Evolutionary conservation across 2,329 filamentous ascomycete species (phyloP), one percentile per base, ranked within the genome.

Genomic region (Ophiostoma tasmaniense): DNA sequence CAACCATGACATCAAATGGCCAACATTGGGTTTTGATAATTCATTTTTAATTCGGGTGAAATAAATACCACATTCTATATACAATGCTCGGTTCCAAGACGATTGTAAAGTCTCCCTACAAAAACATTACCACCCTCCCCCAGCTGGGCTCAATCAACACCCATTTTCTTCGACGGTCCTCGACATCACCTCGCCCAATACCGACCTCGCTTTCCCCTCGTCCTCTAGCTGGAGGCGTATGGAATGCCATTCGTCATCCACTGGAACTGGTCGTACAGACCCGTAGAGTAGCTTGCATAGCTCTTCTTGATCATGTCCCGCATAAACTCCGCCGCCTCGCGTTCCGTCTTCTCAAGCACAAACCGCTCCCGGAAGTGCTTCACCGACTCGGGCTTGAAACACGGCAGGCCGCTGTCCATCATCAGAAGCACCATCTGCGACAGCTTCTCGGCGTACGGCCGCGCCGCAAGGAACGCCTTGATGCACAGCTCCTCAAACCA

Each of bases 231-330:
- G 8, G 72, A 73, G 20, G 72, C 70, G 59, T 73, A 73, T 22
- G 72, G 72, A 67, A 73, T 73, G 5, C 72, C 72, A 66, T 73
- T 73, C 3, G 72, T 73, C 71, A 73, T 73, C 71, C 72, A 73
- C 82, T 99, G 95, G 84, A 97, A 99, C 78, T 97, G 92, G 80
- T 99, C 96, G 78, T 99, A 99, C 65, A 94, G 90, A 73, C 92
- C 93, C 1, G 95, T 99, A 69, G 90, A 93, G 77, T 95, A 91
- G 80, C 91, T 97, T 70, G 89, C 87, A 76, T 95, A 91, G 77
- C 93, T 97, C 84, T 90, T 96, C 82, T 89, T 90, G 76, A 97
- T 90, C 75, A 98, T 81, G 68, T 91, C 91, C 73, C 89, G 87
- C 88, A 99, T 96, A 75, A 95, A 96, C 71, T 97, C 93, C 0